Base-by-base conservation (phyloP, 176 grass and related monocot species). In the Paspalum notatum region DNA sequence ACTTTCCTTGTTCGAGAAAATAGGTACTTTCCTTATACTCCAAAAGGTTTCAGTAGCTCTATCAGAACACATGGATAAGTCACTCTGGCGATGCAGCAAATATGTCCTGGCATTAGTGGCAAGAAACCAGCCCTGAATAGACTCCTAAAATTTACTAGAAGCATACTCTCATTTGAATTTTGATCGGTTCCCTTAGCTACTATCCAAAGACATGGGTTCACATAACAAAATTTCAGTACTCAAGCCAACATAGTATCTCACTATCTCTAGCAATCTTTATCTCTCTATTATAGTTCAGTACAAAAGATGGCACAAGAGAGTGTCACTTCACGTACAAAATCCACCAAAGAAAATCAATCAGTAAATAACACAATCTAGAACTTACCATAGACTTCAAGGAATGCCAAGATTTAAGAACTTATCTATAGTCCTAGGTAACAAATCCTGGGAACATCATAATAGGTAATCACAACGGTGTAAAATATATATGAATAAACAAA, bases 21-120 rank as follows among this genome's bases (percentile, higher is more conserved):
- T 72, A 88, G 86, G 86, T 88, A 87, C 69, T 65, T 39, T 81
- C 20, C 45, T 47, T 61, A 14, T 16, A 59, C 41, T 46, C 21
- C 66, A 24, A 72, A 39, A 4, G 5, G 24, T 58, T 77, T 83
- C 57, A 41, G 18, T 54, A 26, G 24, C 10, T 51, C 13, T 45
- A 26, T 17, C 26, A 66, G 41, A 66, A 83, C 66, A 11, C 56
- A 63, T 53, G 17, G 16, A 37, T 24, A 82, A 38, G 48, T 74
- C 53, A 12, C 21, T 40, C 14, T 80, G 69, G 3, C 32, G 3
- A 68, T 59, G 64, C 47, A 74, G 58, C 12, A 11, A 24, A 55
- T 57, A 72, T 46, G 44, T 56, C 37, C 39, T 66, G n/a, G 37
- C 15, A 72, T 38, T 32, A 74, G 4, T 74, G 51, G 24, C 17